Conservation (phyloP, 2,329 filamentous ascomycete genomes). For the Colletotrichum sp. region DNA sequence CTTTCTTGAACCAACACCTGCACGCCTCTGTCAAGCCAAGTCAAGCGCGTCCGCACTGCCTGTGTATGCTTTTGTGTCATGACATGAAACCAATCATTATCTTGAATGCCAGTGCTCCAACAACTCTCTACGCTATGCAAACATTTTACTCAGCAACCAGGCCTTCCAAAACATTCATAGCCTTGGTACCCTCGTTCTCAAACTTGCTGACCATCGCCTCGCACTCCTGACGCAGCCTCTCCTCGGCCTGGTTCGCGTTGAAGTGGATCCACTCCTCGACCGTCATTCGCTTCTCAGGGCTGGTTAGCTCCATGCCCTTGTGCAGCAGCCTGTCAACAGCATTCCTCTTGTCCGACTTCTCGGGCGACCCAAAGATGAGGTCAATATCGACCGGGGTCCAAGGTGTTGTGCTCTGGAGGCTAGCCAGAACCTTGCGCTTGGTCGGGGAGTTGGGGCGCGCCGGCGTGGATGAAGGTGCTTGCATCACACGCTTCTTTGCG, state of each 20-base stretch:
- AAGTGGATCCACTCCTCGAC: slow-evolving; percentile 91
- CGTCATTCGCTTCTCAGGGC: slow-evolving; percentile 85
- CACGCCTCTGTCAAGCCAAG: neutral
- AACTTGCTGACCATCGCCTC: slow-evolving; percentile 84
- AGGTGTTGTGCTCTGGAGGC: slow-evolving; percentile 60
- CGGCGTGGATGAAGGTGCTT: slow-evolving; percentile 50
- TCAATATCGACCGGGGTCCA: slow-evolving; percentile 85
- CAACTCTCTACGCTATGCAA: slow-evolving; percentile 5
- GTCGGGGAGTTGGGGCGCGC: slow-evolving; percentile 57
- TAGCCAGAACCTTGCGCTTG: slow-evolving; percentile 61
- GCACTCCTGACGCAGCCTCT: slow-evolving; percentile 78
- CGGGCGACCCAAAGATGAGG: slow-evolving; percentile 61
- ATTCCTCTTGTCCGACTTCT: slow-evolving; percentile 57
- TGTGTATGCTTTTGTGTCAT: neutral
- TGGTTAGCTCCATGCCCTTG: slow-evolving; percentile 67
- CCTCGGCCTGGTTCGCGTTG: slow-evolving; percentile 82
- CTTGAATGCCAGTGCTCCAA: neutral
- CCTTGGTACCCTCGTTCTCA: slow-evolving; percentile 80
- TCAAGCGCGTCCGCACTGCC: neutral
- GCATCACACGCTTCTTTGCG: slow-evolving; percentile 49
- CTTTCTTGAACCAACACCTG: neutral
- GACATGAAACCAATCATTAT: slow-evolving; percentile 4
- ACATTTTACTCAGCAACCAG: slow-evolving; percentile 58
- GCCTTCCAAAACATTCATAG: slow-evolving; percentile 78
- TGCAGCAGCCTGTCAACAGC: slow-evolving; percentile 53